These are phyloP conservation scores for Halophytophthora polymorphica DNA, from an alignment of 352 stramenopile genomes.

Conservation along the genomic window DNA sequence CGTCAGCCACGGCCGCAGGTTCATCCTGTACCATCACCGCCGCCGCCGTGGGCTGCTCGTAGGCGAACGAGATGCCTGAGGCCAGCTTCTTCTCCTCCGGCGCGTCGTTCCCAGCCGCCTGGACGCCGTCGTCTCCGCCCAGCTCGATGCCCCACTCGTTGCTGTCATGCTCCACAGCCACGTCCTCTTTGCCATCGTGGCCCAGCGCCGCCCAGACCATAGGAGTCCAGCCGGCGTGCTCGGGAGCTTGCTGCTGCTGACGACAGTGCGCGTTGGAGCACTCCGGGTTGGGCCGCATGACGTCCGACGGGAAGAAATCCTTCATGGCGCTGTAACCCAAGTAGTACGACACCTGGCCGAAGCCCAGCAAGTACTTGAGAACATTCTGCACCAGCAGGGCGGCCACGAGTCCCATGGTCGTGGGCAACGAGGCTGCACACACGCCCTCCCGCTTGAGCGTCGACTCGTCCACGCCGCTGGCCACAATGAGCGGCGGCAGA, in stretches of 20 bases:
- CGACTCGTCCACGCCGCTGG: slow-evolving; percentile 81
- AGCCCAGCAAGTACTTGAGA: slow-evolving; percentile 83
- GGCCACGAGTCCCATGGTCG: slow-evolving; percentile 88
- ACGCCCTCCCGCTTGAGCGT: slow-evolving; percentile 88
- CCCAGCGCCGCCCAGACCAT: slow-evolving; percentile 68
- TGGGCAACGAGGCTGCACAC: slow-evolving; percentile 85
- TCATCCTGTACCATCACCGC: slow-evolving; percentile 15
- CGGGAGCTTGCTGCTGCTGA: slow-evolving; percentile 49
- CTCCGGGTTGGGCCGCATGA: slow-evolving; percentile 83
- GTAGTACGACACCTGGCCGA: slow-evolving; percentile 88
- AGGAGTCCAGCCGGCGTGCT: slow-evolving; percentile 55
- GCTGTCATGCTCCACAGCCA: slow-evolving; percentile 57
- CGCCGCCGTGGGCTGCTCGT: slow-evolving; percentile 29
- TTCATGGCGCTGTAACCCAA: slow-evolving; percentile 86
- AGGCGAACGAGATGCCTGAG: slow-evolving; percentile 61
- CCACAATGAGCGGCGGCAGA: slow-evolving; percentile 82
- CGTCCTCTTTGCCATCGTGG: slow-evolving; percentile 44
- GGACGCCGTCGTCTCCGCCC: slow-evolving; percentile 19
- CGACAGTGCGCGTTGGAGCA: slow-evolving; percentile 79
- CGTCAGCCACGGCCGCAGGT: slow-evolving; percentile 20
- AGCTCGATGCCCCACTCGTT: slow-evolving; percentile 90
- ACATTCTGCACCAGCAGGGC: slow-evolving; percentile 86
- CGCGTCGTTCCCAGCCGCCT: slow-evolving; percentile 1
- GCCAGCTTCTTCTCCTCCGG: slow-evolving; percentile 26
- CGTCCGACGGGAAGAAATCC: slow-evolving; percentile 82